These are phyloP conservation scores for Lomentospora prolificans DNA, from an alignment of 2,329 filamentous ascomycete genomes.

Conservation along the genomic window DNA sequence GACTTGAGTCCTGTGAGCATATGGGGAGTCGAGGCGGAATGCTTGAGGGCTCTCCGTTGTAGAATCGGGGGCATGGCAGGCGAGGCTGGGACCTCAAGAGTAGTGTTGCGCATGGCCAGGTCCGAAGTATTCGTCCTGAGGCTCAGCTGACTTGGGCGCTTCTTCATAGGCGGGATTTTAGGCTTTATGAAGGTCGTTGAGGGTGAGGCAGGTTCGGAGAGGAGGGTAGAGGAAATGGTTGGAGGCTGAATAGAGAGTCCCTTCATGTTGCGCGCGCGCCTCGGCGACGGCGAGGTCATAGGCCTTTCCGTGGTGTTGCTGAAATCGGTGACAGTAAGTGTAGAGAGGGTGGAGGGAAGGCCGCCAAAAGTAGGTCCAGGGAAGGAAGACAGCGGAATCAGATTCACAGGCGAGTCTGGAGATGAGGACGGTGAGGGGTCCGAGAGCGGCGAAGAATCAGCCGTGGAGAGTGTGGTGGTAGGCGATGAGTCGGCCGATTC, in stretches of 20 bases:
- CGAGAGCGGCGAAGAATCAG: slow-evolving; percentile 81
- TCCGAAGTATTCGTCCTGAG: slow-evolving; percentile 61
- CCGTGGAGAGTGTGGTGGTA: slow-evolving; percentile 85
- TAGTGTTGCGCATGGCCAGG: slow-evolving; percentile 35
- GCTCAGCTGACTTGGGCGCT: slow-evolving; percentile 69
- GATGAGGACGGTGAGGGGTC: slow-evolving; percentile 88
- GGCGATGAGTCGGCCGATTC: slow-evolving; percentile 91
- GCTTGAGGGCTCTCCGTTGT: slow-evolving; percentile 53
- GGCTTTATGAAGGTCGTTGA: slow-evolving; percentile 77
- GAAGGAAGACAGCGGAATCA: slow-evolving; percentile 62
- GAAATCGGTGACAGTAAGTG: slow-evolving; percentile 33
- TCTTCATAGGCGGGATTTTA: slow-evolving; percentile 57
- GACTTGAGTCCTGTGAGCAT: slow-evolving; percentile 52
- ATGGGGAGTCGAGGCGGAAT: slow-evolving; percentile 58
- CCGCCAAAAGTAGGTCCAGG: slow-evolving; percentile 48
- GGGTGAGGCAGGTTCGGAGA: slow-evolving; percentile 47
- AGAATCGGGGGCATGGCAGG: slow-evolving; percentile 48
- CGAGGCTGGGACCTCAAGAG: slow-evolving; percentile 45
- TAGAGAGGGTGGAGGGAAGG: slow-evolving; percentile 23
- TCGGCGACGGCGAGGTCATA: slow-evolving; percentile 59
- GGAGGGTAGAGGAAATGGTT: slow-evolving; percentile 31
- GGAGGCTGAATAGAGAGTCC: slow-evolving; percentile 68
- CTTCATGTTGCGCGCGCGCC: slow-evolving; percentile 74
- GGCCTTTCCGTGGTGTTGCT: slow-evolving; percentile 37
- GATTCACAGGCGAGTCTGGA: slow-evolving; percentile 75